Percentiles rank a stretch among this genome's conserved stretches.
These are phyloP conservation scores for bread wheat (Triticum aestivum) DNA, from an alignment of 176 grass and related monocot genomes.

Conservation along the genomic window IWGSC_CS_RefSeq_v2.1 NC_057805.1:89261797-89262296, in stretches of 20 bases:
- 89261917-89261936: not conserved
- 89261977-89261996: constrained; percentile 70
- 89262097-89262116: constrained; percentile 86
- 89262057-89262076: constrained; percentile 58
- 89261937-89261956: not conserved
- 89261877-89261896: not conserved
- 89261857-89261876: constrained; percentile 15
- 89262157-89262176: constrained; percentile 87
- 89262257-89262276: constrained; percentile 68
- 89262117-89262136: constrained; percentile 75
- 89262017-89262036: constrained; percentile 75
- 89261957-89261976: constrained; percentile 40
- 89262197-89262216: constrained; percentile 82
- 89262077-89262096: constrained; percentile 57
- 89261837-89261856: not conserved
- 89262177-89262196: constrained; percentile 80
- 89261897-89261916: constrained; percentile 11
- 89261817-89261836: not conserved
- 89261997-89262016: constrained; percentile 85
- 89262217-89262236: constrained; percentile 95
- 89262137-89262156: constrained; percentile 92
- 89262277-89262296: constrained; percentile 69
- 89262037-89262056: constrained; percentile 90
- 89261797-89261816: constrained; percentile 11
- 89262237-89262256: constrained; percentile 76